Evolutionary conservation across 73 alveolate species (phyloP), one percentile per base, ranked within the genome.

Genomic region (Paramecium octaurelia): DNA sequence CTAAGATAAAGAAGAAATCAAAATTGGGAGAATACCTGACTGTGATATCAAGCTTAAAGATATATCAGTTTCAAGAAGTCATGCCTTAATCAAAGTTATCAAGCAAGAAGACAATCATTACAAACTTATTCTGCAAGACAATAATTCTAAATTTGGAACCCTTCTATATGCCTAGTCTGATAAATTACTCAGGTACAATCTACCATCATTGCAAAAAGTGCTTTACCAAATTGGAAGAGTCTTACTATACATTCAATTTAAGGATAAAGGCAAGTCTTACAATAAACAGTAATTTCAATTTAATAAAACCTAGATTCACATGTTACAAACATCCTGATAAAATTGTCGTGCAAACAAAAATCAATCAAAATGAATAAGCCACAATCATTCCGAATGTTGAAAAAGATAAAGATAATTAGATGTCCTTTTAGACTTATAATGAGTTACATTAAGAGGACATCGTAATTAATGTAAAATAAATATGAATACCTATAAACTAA

Each of bases 11-110:
- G 27, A 36, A 36, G 92, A 58, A 44, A 85, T 92, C 20, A 86
- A 86, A 29, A 86, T 92, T 12, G 99, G 99, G 5, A 92, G 99
- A 86, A 97, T 98, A n/a, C 97, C 94, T 69, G 99, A 97, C 29
- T 77, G 96, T 42, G 98, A 97, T 34, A 86, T 97, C 18, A 86
- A 97, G 58, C 93, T 97, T 12, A 92, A 91, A 42, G 99, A 97
- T 85, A 97, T 97, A 18, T 92, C 97, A 2, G 99, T 97, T 14
- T 94, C 98, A 5, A 86, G 99, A 58, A 84, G 86, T 86, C 99
- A 97, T 92, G 98, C 98, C 5, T 35, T 76, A 18, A 93, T 97
- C 3, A 96, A 92, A 64, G 86, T 92, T 1, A 42, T 40, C 8
- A 57, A 92, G 38, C 50, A 92, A 38, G 70, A 80, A 4, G 73